Percentiles rank a stretch among this genome's conserved stretches.
Conservation (phyloP, 1,284 basidiomycete genomes). For the Ceratobasidium sp. region DNA sequence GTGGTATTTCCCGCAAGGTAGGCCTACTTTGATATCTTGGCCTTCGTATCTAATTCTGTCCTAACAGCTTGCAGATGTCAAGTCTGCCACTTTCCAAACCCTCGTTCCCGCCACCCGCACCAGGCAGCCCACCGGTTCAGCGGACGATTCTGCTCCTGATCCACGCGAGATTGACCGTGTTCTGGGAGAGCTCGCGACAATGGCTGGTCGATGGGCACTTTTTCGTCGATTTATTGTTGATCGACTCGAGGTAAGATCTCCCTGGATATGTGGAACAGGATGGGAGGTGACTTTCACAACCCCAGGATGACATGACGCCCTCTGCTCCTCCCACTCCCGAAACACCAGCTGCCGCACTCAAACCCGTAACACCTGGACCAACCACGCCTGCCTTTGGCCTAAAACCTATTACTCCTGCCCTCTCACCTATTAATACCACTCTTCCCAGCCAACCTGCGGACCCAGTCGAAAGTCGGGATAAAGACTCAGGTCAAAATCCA, state of each 20-base stretch:
- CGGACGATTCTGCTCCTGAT: constrained; percentile 77
- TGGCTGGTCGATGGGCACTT: constrained; percentile 91
- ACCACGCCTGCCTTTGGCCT: constrained; percentile 27
- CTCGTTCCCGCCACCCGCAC: constrained; percentile 53
- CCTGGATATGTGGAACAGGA: too few species aligned
- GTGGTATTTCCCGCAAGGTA: constrained; percentile 78
- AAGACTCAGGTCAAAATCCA: constrained; percentile 40
- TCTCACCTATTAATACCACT: constrained; percentile 11
- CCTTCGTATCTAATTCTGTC: constrained; percentile 3
- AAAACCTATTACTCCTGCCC: constrained; percentile 15
- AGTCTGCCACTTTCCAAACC: constrained; percentile 58
- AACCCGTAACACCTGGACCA: constrained; percentile 31
- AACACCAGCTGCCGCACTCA: constrained; percentile 2
- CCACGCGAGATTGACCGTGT: constrained; percentile 91
- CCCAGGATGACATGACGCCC: constrained; percentile 7
- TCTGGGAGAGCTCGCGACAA: constrained; percentile 85
- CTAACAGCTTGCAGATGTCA: constrained; percentile 62
- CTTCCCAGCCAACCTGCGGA: constrained; percentile 14
- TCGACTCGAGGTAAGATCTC: constrained; percentile 65
- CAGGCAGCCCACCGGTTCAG: constrained; percentile 56
- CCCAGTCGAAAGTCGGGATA: not conserved
- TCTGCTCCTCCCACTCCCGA: constrained; percentile 17
- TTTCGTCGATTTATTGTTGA: constrained; percentile 89
- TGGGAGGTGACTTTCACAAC: not conserved
- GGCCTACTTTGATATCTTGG: not conserved